Percentiles rank a stretch among this genome's conserved stretches.
phyloP scores from a whole-genome alignment of 2,329 filamentous ascomycete species.

The Penicillium polonicum region DNA sequence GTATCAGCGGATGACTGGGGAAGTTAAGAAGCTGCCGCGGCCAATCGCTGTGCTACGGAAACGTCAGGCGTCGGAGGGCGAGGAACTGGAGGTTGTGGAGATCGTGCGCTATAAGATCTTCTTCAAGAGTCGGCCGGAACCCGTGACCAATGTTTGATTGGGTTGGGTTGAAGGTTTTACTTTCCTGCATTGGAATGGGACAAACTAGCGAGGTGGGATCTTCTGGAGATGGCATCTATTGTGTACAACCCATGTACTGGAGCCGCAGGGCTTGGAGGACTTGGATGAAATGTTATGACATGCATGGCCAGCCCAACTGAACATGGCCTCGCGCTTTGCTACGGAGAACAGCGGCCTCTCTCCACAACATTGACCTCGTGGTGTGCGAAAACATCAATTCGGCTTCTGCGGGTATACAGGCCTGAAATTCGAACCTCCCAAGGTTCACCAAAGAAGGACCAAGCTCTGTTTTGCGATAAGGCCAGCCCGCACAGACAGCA shows the following conservation, averaged over 20 bases:
- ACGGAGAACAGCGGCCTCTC: not conserved
- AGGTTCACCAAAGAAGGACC: not conserved
- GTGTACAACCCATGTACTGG: not conserved
- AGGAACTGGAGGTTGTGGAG: conserved; percentile 74
- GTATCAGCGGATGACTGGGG: conserved; percentile 84
- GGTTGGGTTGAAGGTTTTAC: not conserved
- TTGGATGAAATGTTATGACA: not conserved
- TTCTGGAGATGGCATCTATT: not conserved
- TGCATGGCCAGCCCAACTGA: not conserved
- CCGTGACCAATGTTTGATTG: conserved; percentile 57
- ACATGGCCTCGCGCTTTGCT: not conserved
- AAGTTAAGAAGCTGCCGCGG: conserved; percentile 80
- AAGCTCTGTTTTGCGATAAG: not conserved
- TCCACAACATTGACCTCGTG: not conserved
- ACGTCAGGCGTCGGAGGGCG: conserved; percentile 40
- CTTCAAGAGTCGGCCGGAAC: conserved; percentile 82
- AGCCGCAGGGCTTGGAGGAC: not conserved
- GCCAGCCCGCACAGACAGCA: not conserved
- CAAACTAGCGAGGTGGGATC: not conserved
- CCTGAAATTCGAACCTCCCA: not conserved
- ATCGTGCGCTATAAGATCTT: conserved; percentile 83
- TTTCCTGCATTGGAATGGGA: not conserved
- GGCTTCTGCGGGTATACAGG: not conserved
- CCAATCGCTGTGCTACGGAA: conserved; percentile 76
- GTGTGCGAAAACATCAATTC: not conserved